Base-by-base conservation (phyloP, 345 rosid genomes). In the Sonneratia alba region DNA sequence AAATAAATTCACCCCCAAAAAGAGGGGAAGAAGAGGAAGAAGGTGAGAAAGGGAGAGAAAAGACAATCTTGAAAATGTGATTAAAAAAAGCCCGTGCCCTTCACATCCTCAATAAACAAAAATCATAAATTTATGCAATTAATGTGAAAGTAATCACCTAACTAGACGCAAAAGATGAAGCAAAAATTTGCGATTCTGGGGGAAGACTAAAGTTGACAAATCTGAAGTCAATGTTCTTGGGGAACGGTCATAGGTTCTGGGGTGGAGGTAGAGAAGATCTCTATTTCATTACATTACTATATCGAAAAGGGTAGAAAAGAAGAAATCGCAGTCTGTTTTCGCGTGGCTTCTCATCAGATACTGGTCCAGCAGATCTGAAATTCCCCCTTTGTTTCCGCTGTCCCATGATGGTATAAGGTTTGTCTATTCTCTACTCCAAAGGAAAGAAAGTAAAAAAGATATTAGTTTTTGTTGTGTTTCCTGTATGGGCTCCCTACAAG, bases 41-140 rank as follows among this genome's bases (percentile, higher is more conserved):
- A 47, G n/a, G 7, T 19, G 57, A 53, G 59, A 53, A 6, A 53
- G 9, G 18, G 59, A 53, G 8, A 68, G 37, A 37, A 22, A 42
- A 38, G 45, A 83, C 78, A 85, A 82, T 83, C 89, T 82, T 80
- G 74, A 74, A 70, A 65, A 64, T 77, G 71, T 76, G 73, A 63
- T 66, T 57, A 65, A 75, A 68, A 69, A 75, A 36, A 36, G 21
- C 36, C 34, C 19, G 21, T n/a, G 19, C 55, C 56, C 53, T 45
- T 27, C 22, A 67, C 37, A 42, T 66, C 71, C 78, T 67, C 72
- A 24, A 14, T 7, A 40, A 40, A 36, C 18, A 57, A n/a, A 27
- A 57, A 57, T 57, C 63, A 27, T 62, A 62, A 61, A 62, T 62
- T 24, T 34, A n/a, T 40, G 36, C 22, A 42, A 42, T 66, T 53